Evolutionary conservation across 73 alveolate genomes (phyloP).

Genomic region (Uronychia setigera): DNA sequence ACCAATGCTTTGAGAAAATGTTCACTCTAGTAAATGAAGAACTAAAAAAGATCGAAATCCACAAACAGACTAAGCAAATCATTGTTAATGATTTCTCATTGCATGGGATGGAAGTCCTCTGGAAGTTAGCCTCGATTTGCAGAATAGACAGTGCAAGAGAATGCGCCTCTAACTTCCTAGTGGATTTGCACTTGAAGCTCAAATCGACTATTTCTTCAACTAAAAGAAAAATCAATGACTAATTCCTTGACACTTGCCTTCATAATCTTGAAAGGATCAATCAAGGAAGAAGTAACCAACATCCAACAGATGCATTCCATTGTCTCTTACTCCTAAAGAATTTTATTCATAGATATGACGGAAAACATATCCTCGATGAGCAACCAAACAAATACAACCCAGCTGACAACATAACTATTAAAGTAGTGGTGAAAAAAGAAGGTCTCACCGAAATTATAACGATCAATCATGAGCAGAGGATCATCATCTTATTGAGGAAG

Average conservation of each 20-base stretch:
- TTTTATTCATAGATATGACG: constrained; percentile 57
- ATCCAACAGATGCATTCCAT: constrained; percentile 11
- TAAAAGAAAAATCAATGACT: constrained; percentile 27
- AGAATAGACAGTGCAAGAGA: constrained; percentile 26
- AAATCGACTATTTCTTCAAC: background rate
- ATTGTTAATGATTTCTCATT: constrained; percentile 5
- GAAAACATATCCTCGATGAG: constrained; percentile 37
- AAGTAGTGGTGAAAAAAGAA: background rate
- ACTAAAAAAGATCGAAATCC: constrained; percentile 20
- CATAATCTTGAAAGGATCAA: constrained; percentile 10
- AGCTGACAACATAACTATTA: background rate
- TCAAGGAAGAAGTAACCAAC: constrained; percentile 30
- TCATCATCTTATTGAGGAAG: constrained; percentile 1
- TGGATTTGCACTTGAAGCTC: constrained; percentile 28
- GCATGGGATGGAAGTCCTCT: constrained; percentile 28
- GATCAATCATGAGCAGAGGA: background rate
- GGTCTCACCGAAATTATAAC: background rate
- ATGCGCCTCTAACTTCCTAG: constrained; percentile 31
- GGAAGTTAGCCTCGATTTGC: constrained; percentile 42
- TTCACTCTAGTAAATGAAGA: constrained; percentile 51
- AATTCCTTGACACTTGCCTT: constrained; percentile 29
- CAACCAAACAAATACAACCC: background rate
- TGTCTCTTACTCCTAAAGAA: constrained; percentile 45
- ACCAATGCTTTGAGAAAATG: constrained; percentile 30
- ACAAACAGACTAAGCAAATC: constrained; percentile 15